A percentile compares a stretch with the other conserved stretches of the same genome.
phyloP scores from a whole-genome alignment of 202 grass and related monocot genomes.

The Dendrocalamus latiflorus region DNA sequence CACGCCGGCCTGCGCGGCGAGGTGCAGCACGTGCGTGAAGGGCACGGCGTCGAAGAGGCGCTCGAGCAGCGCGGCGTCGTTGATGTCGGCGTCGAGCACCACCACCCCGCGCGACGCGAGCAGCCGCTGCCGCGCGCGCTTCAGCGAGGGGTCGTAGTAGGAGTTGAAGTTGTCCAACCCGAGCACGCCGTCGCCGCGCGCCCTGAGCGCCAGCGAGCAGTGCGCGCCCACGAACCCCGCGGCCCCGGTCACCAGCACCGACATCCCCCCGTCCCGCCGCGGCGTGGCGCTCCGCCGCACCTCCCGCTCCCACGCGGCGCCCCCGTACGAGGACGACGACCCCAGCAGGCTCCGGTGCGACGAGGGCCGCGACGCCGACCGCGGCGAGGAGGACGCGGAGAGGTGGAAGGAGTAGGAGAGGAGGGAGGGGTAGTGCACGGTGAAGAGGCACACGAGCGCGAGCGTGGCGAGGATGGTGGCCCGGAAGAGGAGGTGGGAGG shows the following conservation, averaged over 20 bases:
- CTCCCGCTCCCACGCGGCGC: conserved; percentile 45
- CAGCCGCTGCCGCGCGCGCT: conserved; percentile 55
- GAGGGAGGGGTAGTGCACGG: conserved; percentile 45
- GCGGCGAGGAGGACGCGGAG: not conserved
- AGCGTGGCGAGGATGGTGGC: conserved; percentile 62
- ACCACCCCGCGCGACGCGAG: conserved; percentile 44
- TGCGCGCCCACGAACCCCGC: conserved; percentile 74
- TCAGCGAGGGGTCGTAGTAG: conserved; percentile 63
- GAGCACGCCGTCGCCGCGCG: too few relatives aligned
- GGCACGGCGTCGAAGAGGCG: conserved; percentile 34
- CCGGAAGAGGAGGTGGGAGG: conserved; percentile 78
- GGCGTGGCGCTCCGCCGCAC: conserved; percentile 47
- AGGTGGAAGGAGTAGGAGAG: conserved; percentile 46
- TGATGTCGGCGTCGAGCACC: conserved; percentile 62
- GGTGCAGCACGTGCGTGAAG: conserved; percentile 91
- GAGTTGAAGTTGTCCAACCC: conserved; percentile 84
- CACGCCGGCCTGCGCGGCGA: conserved; percentile 90
- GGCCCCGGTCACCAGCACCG: conserved; percentile 65
- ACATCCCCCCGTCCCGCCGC: conserved; percentile 29
- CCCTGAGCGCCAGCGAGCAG: too few relatives aligned
- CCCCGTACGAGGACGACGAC: conserved; percentile 23
- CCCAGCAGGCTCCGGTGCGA: conserved; percentile 59
- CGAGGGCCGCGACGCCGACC: not conserved
- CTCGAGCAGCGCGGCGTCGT: conserved; percentile 53
- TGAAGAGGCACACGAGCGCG: conserved; percentile 49